Base-by-base conservation (phyloP, 1,284 basidiomycete species). In the Papiliotrema fonsecae region DNA sequence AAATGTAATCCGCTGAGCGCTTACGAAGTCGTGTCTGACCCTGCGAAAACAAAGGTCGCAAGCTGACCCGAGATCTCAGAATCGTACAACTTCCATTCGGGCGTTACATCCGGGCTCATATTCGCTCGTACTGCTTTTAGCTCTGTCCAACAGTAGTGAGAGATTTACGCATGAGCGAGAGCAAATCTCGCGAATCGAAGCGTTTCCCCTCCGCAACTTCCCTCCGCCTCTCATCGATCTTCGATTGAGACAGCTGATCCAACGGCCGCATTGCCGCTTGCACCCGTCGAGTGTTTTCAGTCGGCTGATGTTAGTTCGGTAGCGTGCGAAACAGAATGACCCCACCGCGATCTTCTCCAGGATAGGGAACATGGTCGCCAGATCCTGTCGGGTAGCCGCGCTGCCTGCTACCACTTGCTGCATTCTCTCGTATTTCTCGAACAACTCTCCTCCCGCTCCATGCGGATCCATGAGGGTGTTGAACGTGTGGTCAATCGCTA, bases 11-110 rank as follows among this genome's bases (percentile, higher is more conserved):
- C 2, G 11, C 9, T 27, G 30, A 28, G 18, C 9, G 46, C 58
- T 55, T 40, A 62, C 58, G 58, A 52, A 11, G 59, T 60, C 3
- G 58, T 61, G 28, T 63, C 59, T 13, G 57, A 57, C 13, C 61
- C 61, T 9, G 61, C 61, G 42, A 63, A 61, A 54, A 61, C 54
- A 44, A 63, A 63, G 1, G 61, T 63, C 21, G 61, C 55, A 16
- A 63, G 45, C 27, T 61, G 59, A 27, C 61, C 61, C 4, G 57
- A 53, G 30, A 63, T 57, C 39, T 63, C 61, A 18, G 54, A 42
- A 31, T 61, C 57, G 31, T 51, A 37, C 51, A 63, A 45, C 37
- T 50, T 57, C 46, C 57, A 53, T 27, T 52, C 53, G 3, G 50
- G 47, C 18, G 47, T 36, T 18, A 54, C 34, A 9, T 50, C 51